A percentile compares a stretch with the other conserved stretches of the same genome.
Conservation (phyloP, 208 protist species). For the Acanthamoeba royreba region DNA sequence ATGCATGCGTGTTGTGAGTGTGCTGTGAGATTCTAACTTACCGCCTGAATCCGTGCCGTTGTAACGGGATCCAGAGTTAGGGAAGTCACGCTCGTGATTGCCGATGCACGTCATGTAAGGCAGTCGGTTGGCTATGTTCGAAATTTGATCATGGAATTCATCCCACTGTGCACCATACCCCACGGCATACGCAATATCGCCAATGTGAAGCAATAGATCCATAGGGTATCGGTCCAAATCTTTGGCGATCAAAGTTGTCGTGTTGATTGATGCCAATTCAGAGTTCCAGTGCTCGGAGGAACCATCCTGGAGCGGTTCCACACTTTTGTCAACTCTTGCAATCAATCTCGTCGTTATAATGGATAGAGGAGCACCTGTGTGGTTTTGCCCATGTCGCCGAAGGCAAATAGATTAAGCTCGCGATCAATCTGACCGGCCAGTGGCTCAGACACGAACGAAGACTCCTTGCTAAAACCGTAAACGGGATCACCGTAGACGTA, state of each 20-base stretch:
- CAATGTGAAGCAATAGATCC: constrained; percentile 52
- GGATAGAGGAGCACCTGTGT: neutral
- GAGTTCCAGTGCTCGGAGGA: neutral
- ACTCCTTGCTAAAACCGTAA: neutral
- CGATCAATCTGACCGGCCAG: neutral
- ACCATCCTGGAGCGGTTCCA: neutral
- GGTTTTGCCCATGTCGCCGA: neutral
- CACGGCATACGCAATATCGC: constrained; percentile 65
- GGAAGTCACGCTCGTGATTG: constrained; percentile 73
- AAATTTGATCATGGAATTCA: neutral
- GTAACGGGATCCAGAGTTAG: neutral
- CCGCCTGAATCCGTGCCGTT: constrained; percentile 9
- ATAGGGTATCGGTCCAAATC: neutral
- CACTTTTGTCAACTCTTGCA: no score
- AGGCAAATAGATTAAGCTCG: neutral
- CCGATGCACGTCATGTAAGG: constrained; percentile 31
- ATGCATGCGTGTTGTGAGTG: neutral
- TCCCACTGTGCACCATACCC: constrained; percentile 22
- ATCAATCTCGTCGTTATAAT: neutral
- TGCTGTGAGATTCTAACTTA: neutral
- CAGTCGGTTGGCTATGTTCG: neutral
- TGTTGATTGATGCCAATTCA: neutral
- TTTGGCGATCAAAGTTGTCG: neutral
- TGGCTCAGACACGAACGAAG: neutral
- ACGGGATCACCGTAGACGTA: neutral